Evolutionary conservation across 1,284 basidiomycete species (phyloP).

Genomic region (Malassezia caprae): DNA sequence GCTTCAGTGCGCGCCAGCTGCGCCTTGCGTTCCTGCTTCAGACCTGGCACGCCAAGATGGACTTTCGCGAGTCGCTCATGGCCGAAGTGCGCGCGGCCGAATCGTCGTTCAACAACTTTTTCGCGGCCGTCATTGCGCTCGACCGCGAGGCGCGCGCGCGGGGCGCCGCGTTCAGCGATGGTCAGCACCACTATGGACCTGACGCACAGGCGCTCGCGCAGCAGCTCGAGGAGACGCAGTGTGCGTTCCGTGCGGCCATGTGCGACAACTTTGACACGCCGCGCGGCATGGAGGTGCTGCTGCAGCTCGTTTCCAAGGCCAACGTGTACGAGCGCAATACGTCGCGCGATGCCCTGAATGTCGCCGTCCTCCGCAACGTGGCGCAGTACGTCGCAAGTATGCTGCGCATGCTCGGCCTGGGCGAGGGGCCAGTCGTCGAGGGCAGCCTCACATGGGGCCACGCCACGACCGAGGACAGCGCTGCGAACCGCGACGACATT

Average conservation of each 20-base stretch:
- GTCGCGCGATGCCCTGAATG: conserved; percentile 54
- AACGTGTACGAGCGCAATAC: conserved; percentile 67
- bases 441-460: conserved; percentile 43
- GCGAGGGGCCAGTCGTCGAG: conserved; percentile 56
- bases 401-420: conserved; percentile 89
- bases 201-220: conserved; percentile 28
- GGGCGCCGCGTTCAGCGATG: conserved; percentile 51
- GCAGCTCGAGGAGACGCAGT: conserved; percentile 67
- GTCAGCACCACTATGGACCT: conserved; percentile 49
- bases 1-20: conserved; percentile 76
- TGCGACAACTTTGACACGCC: conserved; percentile 98
- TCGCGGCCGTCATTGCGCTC: conserved; percentile 74
- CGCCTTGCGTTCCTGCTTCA: conserved; percentile 88
- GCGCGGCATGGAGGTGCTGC: conserved; percentile 63
- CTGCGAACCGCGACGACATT: conserved; percentile 62
- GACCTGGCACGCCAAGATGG: conserved; percentile 82
- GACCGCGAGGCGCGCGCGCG: conserved; percentile 48
- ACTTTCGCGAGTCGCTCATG: conserved; percentile 79
- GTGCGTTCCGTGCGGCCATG: conserved; percentile 73
- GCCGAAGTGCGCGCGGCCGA: conserved; percentile 82
- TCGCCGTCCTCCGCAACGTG: conserved; percentile 62
- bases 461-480: conserved; percentile 20
- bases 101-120: conserved; percentile 86
- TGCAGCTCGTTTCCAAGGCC: conserved; percentile 73
- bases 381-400: conserved; percentile 78